Conservation (phyloP, 768 basidiomycete species). For the Russula foetens region DNA sequence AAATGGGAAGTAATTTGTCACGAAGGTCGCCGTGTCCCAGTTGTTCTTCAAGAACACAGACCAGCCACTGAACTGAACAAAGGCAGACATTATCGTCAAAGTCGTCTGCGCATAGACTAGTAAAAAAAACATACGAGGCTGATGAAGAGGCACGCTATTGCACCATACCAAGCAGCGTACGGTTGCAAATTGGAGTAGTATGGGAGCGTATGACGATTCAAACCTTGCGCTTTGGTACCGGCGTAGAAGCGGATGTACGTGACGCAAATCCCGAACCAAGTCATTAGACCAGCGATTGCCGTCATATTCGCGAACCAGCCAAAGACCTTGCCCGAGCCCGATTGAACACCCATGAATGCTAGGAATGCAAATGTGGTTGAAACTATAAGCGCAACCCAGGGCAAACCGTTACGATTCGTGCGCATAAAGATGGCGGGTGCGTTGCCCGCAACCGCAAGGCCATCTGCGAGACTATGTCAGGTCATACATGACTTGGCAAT, state of each 20-base stretch:
- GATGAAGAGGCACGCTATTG: slow-evolving; percentile 35
- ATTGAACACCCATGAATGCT: slow-evolving; percentile 70
- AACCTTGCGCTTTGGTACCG: slow-evolving; percentile 73
- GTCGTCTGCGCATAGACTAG: not conserved
- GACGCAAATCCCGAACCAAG: slow-evolving; percentile 41
- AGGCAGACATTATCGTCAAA: slow-evolving; percentile 22
- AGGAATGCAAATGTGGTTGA: slow-evolving; percentile 58
- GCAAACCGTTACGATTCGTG: slow-evolving; percentile 67
- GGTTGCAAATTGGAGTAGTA: slow-evolving; percentile 62
- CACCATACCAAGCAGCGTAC: slow-evolving; percentile 54
- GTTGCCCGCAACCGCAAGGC: slow-evolving; percentile 71
- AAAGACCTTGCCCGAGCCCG: slow-evolving; percentile 69
- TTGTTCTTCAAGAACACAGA: slow-evolving; percentile 42
- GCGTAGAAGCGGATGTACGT: slow-evolving; percentile 65
- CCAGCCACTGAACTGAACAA: slow-evolving; percentile 39
- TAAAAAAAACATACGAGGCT: slow-evolving; percentile 45
- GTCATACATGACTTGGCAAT: not conserved
- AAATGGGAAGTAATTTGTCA: slow-evolving; percentile 73
- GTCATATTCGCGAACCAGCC: slow-evolving; percentile 62
- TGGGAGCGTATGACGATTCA: slow-evolving; percentile 61
- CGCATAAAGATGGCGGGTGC: slow-evolving; percentile 73
- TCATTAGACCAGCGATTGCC: slow-evolving; percentile 39
- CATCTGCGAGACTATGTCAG: slow-evolving; percentile 39
- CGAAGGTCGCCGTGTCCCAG: slow-evolving; percentile 57
- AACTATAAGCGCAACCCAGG: slow-evolving; percentile 60